These are phyloP conservation scores for Plenodomus tracheiphilus DNA, from an alignment of 2,329 filamentous ascomycete genomes.

Conservation along the genomic window DNA sequence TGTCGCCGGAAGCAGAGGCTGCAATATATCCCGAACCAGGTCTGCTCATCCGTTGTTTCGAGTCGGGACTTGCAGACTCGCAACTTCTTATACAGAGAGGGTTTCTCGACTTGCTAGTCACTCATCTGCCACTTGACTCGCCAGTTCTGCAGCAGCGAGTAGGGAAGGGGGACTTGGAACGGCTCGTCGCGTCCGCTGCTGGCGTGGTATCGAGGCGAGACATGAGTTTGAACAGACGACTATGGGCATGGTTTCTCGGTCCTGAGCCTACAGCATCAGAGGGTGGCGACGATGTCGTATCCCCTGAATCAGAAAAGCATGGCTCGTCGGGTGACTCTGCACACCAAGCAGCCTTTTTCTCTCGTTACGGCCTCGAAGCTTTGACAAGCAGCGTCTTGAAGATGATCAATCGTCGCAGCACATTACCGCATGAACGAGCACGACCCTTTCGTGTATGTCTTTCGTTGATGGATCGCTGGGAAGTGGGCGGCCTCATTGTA, in stretches of 20 bases:
- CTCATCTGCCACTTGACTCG: conserved; percentile 83
- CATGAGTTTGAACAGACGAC: conserved; percentile 91
- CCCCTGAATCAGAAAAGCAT: conserved; percentile 54
- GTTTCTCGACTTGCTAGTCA: conserved; percentile 89
- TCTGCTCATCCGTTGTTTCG: conserved; percentile 86
- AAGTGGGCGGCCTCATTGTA: conserved; percentile 88
- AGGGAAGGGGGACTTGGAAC: conserved; percentile 74
- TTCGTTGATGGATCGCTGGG: conserved; percentile 97
- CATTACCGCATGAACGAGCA: conserved; percentile 68
- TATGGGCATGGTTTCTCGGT: conserved; percentile 97
- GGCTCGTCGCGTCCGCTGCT: conserved; percentile 79
- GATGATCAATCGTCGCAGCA: conserved; percentile 67
- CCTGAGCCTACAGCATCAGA: conserved; percentile 62
- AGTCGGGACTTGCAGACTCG: conserved; percentile 82
- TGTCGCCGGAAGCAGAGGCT: conserved; percentile 62
- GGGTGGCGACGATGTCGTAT: conserved; percentile 33
- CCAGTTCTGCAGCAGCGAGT: conserved; percentile 76
- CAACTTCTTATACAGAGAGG: conserved; percentile 92
- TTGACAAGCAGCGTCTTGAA: conserved; percentile 74
- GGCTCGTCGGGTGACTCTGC: conserved; percentile 44
- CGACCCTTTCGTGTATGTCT: conserved; percentile 89
- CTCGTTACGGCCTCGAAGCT: conserved; percentile 73
- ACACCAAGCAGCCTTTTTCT: conserved; percentile 72
- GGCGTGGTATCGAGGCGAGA: conserved; percentile 87
- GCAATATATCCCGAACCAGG: conserved; percentile 89